Evolutionary conservation across 2,329 filamentous ascomycete species (phyloP), one percentile per base, ranked within the genome.

Genomic region (Penicillium hesseltinei): DNA sequence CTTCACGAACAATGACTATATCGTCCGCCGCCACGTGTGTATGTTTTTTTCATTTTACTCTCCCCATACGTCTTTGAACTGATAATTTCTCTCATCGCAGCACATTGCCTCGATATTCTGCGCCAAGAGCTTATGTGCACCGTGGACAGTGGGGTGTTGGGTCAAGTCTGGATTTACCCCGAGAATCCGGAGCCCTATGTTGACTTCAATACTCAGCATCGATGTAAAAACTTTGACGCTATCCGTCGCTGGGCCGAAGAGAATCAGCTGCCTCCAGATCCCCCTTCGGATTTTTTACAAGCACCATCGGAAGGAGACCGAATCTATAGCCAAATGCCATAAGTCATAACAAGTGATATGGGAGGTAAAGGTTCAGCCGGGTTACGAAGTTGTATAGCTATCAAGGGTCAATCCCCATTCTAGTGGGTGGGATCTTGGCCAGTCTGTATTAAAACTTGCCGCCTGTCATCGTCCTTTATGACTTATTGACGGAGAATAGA

Each of bases 51-150:
- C 29, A 33, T 6, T 15, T 33, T 33, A 1, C 11, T 33, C 5
- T 33, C 11, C 5, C 5, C 11, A 15, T 33, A 33, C 0, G 5
- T 13, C 11, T 33, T 33, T 5, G 2, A 33, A 33, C 31, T 33
- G 5, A 33, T 15, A 3, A 15, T 33, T 15, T 33, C 5, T 33
- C 11, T 33, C 5, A 15, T 15, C 5, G 11, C 11, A 33, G 79
- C 80, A 5, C 84, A 88, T 59, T 88, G 85, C 57, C 73, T 87
- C 33, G 85, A 88, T 60, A 83, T 82, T 4, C 58, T 88, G 11
- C 31, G 31, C 44, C 84, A 88, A 66, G 81, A 85, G 17, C 75
- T 88, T 15, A 87, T 87, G 82, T 88, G 85, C 70, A 83, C 80
- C 29, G 76, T 82, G 21, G 85, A 88, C 62, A 80, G 83, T 3